A percentile compares a stretch with the other conserved stretches of the same genome.
Conservation (phyloP, 805 yeast species). For the Wickerhamiella azymoides region DNA sequence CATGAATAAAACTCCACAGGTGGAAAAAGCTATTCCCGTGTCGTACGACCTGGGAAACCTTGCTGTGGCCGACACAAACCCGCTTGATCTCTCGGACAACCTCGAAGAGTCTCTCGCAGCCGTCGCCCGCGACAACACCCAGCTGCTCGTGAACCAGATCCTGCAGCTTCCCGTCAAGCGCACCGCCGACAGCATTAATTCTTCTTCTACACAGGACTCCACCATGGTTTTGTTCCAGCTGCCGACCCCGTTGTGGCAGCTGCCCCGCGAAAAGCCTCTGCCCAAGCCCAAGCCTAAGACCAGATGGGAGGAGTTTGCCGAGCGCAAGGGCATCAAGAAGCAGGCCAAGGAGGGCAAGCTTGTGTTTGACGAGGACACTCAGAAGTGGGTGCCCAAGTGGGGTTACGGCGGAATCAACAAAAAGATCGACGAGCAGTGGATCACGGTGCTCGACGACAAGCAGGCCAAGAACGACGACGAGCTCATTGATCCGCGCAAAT, state of each 20-base stretch:
- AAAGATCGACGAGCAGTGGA: constrained; percentile 79
- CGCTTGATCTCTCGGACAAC: constrained; percentile 51
- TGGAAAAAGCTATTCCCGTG: constrained; percentile 83
- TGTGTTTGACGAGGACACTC: constrained; percentile 76
- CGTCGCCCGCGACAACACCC: constrained; percentile 82
- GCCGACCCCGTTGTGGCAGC: constrained; percentile 66
- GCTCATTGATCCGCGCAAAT: constrained; percentile 73
- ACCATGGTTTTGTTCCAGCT: constrained; percentile 70
- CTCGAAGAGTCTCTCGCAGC: constrained; percentile 40
- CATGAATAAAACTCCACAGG: constrained; percentile 26
- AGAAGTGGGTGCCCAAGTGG: constrained; percentile 98
- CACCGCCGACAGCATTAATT: constrained; percentile 56
- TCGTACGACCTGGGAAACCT: constrained; percentile 81
- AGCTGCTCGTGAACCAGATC: constrained; percentile 78
- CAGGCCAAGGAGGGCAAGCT: constrained; percentile 80
- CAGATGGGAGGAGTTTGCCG: constrained; percentile 95
- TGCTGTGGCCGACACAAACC: constrained; percentile 81
- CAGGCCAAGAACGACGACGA: constrained; percentile 28
- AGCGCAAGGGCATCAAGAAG: constrained; percentile 83
- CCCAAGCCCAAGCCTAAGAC: constrained; percentile 89
- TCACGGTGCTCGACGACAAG: constrained; percentile 79
- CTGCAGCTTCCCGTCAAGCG: constrained; percentile 78
- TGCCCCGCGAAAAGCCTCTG: constrained; percentile 91
- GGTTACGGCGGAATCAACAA: constrained; percentile 93
- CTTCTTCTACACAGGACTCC: constrained; percentile 48